phyloP scores from a whole-genome alignment of 164 flowering plant genomes.

The Protea cynaroides region DNA sequence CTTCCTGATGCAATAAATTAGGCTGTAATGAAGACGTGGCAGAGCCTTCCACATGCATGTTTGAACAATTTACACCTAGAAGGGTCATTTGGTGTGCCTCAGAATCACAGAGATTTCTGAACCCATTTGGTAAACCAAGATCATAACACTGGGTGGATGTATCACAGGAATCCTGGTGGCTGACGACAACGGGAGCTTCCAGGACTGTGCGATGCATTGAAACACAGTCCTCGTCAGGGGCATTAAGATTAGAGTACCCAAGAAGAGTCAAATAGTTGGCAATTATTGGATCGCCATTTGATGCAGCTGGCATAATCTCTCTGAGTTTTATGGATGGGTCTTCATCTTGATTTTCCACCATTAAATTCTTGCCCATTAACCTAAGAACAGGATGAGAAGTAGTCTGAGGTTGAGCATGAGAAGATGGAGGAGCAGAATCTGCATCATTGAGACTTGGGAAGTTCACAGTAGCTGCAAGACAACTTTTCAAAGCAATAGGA shows the following conservation, averaged over 20 bases:
- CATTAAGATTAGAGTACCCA: slow-evolving; percentile 17
- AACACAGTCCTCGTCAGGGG: slow-evolving; percentile 16
- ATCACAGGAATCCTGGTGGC: slow-evolving; percentile 15
- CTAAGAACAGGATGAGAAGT: slow-evolving; percentile 58
- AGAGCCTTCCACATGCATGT: slow-evolving; percentile 17
- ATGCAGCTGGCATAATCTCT: not conserved
- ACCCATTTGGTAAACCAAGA: slow-evolving; percentile 19
- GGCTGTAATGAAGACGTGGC: slow-evolving; percentile 8
- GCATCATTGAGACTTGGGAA: slow-evolving; percentile 21
- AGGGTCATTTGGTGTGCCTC: slow-evolving; percentile 15
- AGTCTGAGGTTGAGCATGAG: slow-evolving; percentile 19
- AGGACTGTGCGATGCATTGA: slow-evolving; percentile 12
- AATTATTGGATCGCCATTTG: slow-evolving; percentile 12
- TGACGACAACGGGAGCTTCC: slow-evolving; percentile 21
- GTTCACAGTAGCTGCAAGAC: slow-evolving; percentile 20
- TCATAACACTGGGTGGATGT: slow-evolving; percentile 15
- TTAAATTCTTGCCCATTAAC: slow-evolving; percentile 87
- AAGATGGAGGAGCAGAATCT: slow-evolving; percentile 35
- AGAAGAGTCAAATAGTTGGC: slow-evolving; percentile 16
- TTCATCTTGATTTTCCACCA: slow-evolving; percentile 65
- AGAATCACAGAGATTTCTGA: slow-evolving; percentile 11
- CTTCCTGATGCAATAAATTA: slow-evolving; percentile 12
- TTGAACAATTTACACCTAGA: slow-evolving; percentile 12
- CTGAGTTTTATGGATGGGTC: slow-evolving; percentile 24
- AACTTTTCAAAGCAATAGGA: slow-evolving; percentile 16